Percentiles rank a stretch among this genome's conserved stretches.
Evolutionary conservation across 192 early-diverging fungal genomes (phyloP).

Genomic region (Coemansia sp.): DNA sequence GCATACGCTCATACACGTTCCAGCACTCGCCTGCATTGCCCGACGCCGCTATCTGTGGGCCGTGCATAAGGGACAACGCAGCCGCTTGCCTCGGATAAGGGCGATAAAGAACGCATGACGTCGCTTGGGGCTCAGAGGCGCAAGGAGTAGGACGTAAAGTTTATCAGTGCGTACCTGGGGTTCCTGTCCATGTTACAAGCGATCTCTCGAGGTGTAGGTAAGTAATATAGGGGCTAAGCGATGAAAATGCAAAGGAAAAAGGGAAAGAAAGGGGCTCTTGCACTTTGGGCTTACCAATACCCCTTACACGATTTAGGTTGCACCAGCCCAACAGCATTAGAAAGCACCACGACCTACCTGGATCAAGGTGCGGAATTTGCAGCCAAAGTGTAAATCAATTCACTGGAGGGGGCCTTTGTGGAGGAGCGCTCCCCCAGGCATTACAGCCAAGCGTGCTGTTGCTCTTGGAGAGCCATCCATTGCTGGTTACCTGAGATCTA

Average conservation of each 20-base stretch:
- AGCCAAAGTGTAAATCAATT: not conserved
- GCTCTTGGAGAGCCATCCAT: not conserved
- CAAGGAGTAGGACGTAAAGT: not conserved
- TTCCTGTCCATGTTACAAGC: constrained; percentile 3
- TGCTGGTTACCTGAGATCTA: not conserved
- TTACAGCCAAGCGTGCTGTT: not conserved
- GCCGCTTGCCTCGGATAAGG: not conserved
- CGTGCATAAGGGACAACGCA: not conserved
- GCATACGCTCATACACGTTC: constrained; percentile 1
- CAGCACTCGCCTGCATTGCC: not conserved
- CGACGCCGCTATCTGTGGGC: not conserved
- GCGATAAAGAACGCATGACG: not conserved
- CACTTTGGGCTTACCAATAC: not conserved
- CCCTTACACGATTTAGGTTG: not conserved
- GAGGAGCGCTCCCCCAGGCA: not conserved
- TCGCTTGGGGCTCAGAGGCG: not conserved
- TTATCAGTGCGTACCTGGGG: not conserved
- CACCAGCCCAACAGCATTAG: not conserved
- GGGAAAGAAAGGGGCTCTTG: not conserved
- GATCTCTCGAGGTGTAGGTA: not conserved
- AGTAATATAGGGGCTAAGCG: not conserved
- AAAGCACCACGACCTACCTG: not conserved
- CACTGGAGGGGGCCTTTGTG: not conserved
- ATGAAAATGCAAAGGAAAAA: not conserved
- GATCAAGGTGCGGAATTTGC: not conserved